phyloP scores from a whole-genome alignment of 2,329 filamentous ascomycete species.

The Podosphaera leucotricha region DNA sequence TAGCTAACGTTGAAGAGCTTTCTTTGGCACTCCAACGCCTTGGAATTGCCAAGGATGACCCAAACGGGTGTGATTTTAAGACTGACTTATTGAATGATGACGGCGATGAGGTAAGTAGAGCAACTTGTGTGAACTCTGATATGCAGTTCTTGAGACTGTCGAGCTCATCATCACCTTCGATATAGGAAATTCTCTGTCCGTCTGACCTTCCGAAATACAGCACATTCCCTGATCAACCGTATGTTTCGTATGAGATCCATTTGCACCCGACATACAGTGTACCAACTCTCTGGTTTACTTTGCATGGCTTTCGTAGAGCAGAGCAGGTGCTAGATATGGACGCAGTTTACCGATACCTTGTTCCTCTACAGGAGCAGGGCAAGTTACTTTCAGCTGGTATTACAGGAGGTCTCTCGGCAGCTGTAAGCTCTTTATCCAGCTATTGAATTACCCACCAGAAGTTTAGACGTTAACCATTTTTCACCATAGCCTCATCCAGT shows the following conservation, averaged over 20 bases:
- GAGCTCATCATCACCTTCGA: too few relatives aligned
- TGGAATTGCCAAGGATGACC: conserved; percentile 3
- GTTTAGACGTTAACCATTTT: conserved; percentile 1
- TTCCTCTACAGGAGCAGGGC: conserved; percentile 40
- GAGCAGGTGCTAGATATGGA: conserved; percentile 36
- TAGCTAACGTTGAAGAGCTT: conserved; percentile 12
- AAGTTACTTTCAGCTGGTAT: conserved; percentile 35
- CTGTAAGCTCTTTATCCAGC: conserved; percentile 30
- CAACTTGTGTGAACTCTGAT: neutral
- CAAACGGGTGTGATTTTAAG: conserved; percentile 5
- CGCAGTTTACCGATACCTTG: conserved; percentile 44
- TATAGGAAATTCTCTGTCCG: conserved; percentile 10
- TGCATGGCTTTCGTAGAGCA: conserved; percentile 31
- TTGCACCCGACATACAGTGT: conserved; percentile 52
- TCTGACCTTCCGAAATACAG: conserved; percentile 8
- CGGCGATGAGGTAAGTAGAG: conserved; percentile 11
- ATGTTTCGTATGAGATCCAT: conserved; percentile 43
- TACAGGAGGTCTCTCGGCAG: conserved; percentile 52
- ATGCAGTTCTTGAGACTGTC: neutral
- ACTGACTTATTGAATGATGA: conserved; percentile 12
- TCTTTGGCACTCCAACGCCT: conserved; percentile 10
- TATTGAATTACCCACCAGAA: neutral
- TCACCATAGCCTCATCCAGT: conserved; percentile 37
- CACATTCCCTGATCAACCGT: conserved; percentile 18
- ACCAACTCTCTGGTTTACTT: conserved; percentile 53